Conservation (phyloP, 139 green algal genomes). For the Astrephomene gubernaculifera region DNA sequence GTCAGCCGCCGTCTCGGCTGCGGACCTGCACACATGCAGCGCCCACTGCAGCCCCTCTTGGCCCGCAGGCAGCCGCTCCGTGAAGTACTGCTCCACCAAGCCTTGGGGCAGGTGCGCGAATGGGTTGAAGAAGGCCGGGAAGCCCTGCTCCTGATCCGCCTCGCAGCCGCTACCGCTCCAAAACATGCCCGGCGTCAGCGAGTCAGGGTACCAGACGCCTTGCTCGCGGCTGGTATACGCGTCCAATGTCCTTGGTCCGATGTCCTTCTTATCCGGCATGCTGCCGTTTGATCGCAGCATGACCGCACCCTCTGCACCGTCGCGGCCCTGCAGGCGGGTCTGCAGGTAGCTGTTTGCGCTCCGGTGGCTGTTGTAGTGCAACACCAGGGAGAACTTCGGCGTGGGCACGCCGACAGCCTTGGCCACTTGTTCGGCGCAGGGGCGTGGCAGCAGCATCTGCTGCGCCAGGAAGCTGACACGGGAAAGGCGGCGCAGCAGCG, state of each 20-base stretch:
- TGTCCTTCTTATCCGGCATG: background rate
- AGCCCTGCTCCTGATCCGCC: slow-evolving; percentile 3
- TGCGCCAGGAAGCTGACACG: slow-evolving; percentile 59
- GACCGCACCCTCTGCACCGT: background rate
- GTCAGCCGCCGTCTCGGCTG: background rate
- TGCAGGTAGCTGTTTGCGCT: background rate
- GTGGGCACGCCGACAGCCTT: background rate
- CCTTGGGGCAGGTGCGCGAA: slow-evolving; percentile 2
- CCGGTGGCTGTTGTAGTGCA: slow-evolving; percentile 46
- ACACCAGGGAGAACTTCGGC: background rate
- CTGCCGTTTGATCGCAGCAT: background rate
- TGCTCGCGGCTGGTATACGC: background rate
- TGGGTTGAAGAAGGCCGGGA: slow-evolving; percentile 52
- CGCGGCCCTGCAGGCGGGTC: background rate
- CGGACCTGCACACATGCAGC: slow-evolving; percentile 36
- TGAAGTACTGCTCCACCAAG: slow-evolving; percentile 41
- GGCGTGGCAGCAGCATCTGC: slow-evolving; percentile 61
- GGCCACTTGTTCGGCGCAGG: no score
- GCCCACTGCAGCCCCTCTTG: slow-evolving; percentile 63
- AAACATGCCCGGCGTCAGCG: slow-evolving; percentile 33
- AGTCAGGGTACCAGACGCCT: slow-evolving; percentile 66
- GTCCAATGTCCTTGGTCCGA: slow-evolving; percentile 51
- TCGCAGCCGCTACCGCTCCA: slow-evolving; percentile 53
- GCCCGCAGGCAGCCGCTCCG: slow-evolving; percentile 41
- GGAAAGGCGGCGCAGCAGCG: slow-evolving; percentile 53